Base-by-base conservation (phyloP, 108 stramenopile species). In the Skeletonema marinoi region DNA sequence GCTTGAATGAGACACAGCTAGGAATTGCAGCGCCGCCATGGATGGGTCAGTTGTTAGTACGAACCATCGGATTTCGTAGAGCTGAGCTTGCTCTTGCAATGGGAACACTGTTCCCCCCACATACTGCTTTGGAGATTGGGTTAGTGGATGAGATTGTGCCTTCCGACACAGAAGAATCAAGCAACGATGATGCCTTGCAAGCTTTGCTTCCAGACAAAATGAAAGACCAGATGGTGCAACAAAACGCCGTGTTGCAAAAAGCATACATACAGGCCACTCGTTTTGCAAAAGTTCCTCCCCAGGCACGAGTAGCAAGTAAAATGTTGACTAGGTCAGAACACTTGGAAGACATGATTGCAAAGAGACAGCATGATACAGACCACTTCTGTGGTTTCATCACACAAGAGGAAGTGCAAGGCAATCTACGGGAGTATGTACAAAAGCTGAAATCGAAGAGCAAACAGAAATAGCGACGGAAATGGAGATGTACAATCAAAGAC, bases 1-100 rank as follows among this genome's bases (percentile, higher is more conserved):
- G 96, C 11, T 78, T 94, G 60, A 96, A 96, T 63, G 96, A 96
- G 75, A 86, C 90, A 7, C 65, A 80, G 41, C 70, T 96, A 54
- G 96, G 96, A 16, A 94, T 96, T 51, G 87, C 86, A 4, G 91
- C 91, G 7, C 92, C 94, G 14, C 68, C 68, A 17, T 71, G 77
- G 77, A 78, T 78, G 76, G 81, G 81, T 10, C 81, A 82, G 44
- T 42, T 76, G 12, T 48, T 82, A 46, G 81, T 76, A n/a, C 44
- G 85, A 35, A 94, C 92, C 1, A 83, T 96, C 71, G 96, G 96
- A 54, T 84, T 84, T 39, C 90, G 93, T 14, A 54, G 78, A 61
- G 96, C 91, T 19, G 96, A 96, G 69, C 67, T 85, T 59, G 89
- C 89, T 9, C 66, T 96, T 10, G 73, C 81, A 1, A 21, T 89